phyloP scores from a whole-genome alignment of 257 asterid species.

The Solanum bulbocastanum region DNA sequence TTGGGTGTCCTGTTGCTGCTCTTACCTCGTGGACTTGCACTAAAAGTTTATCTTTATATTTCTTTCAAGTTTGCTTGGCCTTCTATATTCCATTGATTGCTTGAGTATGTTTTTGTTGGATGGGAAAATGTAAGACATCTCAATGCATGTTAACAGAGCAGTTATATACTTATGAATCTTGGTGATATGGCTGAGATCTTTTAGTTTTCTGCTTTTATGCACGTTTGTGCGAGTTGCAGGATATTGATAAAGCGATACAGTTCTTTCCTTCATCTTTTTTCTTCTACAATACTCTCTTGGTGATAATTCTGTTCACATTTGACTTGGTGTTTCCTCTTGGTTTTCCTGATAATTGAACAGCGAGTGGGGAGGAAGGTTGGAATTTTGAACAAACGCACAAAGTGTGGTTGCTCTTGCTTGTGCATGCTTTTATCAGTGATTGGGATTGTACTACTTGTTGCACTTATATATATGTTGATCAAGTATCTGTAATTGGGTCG shows the following conservation, averaged over 20 bases:
- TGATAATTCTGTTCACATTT: background rate
- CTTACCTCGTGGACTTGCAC: background rate
- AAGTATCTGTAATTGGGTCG: conserved; percentile 42
- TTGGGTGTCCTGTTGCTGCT: background rate
- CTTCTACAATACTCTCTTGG: background rate
- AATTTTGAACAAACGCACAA: conserved; percentile 55
- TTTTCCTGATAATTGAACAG: conserved; percentile 20
- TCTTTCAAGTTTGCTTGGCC: background rate
- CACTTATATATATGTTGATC: conserved; percentile 52
- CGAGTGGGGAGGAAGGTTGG: conserved; percentile 68
- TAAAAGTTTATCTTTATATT: background rate
- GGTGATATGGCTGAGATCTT: background rate
- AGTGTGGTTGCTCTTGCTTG: conserved; percentile 91
- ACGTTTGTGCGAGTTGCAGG: background rate
- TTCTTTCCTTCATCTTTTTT: background rate
- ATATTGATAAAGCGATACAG: background rate
- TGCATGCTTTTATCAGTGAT: conserved; percentile 51
- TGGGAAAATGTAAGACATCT: background rate
- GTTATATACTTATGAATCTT: background rate
- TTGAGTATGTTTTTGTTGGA: background rate
- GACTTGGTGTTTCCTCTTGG: background rate
- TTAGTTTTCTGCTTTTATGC: background rate
- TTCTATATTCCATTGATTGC: background rate
- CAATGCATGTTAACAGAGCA: background rate
- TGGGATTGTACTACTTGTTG: conserved; percentile 54